These are phyloP conservation scores for Pascua sp. DNA, from an alignment of 1,284 basidiomycete genomes.

Conservation along the genomic window DNA sequence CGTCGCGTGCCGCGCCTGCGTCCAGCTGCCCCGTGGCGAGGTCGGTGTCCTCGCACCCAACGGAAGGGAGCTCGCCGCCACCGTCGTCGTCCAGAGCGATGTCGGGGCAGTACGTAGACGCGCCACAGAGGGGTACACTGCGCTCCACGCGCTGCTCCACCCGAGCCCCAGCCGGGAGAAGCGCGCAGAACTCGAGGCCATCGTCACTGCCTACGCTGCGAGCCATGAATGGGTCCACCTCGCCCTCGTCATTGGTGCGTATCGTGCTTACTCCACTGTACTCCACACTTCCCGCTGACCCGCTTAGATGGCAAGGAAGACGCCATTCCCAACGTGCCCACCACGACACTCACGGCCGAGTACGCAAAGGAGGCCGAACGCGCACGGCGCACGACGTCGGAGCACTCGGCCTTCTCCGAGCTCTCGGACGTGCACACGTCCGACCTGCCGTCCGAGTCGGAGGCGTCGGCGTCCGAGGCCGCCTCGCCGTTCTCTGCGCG, in stretches of 20 bases:
- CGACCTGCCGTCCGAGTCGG: neutral
- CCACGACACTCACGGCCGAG: constrained; percentile 1
- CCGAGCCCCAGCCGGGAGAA: constrained; percentile 16
- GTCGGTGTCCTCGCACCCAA: constrained; percentile 27
- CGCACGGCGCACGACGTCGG: neutral
- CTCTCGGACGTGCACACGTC: no score
- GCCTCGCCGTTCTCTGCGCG: neutral
- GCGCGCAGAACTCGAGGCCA: constrained; percentile 19
- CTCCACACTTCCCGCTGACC: neutral
- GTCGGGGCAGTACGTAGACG: constrained; percentile 16
- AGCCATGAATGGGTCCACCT: constrained; percentile 29
- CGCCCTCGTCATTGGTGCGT: constrained; percentile 21
- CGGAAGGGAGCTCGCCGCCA: constrained; percentile 17
- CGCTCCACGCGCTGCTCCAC: constrained; percentile 29
- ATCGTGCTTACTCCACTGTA: neutral
- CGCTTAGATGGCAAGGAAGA: no score
- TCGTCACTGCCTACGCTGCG: constrained; percentile 24
- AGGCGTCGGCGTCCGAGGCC: neutral
- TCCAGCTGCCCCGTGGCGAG: constrained; percentile 27
- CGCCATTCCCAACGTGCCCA: no score
- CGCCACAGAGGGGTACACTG: constrained; percentile 21
- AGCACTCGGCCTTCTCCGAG: neutral
- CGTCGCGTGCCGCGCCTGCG: constrained; percentile 23
- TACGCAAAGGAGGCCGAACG: no score
- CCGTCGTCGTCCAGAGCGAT: constrained; percentile 22